Evolutionary conservation across 768 basidiomycete species (phyloP).

Genomic region (Tylopilus sp.): DNA sequence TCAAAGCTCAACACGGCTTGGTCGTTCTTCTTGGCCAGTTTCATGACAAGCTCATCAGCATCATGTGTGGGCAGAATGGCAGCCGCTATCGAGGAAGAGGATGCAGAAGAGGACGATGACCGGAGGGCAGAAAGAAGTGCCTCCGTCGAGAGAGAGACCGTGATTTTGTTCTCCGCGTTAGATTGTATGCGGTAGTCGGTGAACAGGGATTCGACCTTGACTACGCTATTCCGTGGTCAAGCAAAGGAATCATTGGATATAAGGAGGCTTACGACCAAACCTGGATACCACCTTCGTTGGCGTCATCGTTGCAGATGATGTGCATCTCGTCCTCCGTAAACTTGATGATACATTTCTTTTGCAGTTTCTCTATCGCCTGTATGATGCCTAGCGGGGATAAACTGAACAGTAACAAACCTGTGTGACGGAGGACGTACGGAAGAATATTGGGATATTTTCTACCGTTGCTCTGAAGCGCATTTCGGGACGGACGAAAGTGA

Average conservation of each 20-base stretch:
- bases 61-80: slow-evolving; percentile 39
- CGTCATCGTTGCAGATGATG: slow-evolving; percentile 79
- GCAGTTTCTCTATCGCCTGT: slow-evolving; percentile 78
- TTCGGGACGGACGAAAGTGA: no score
- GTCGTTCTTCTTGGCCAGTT: slow-evolving; percentile 83
- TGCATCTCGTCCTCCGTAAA: slow-evolving; percentile 73
- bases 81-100: slow-evolving; percentile 34
- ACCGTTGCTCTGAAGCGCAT: slow-evolving; percentile 67
- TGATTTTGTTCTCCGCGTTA: slow-evolving; percentile 79
- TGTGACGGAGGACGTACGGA: slow-evolving; percentile 36
- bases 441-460: slow-evolving; percentile 56
- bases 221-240: slow-evolving; percentile 41
- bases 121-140: slow-evolving; percentile 72
- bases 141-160: slow-evolving; percentile 67
- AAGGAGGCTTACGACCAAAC: slow-evolving; percentile 69
- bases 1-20: slow-evolving; percentile 76
- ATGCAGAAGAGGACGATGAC: slow-evolving; percentile 53
- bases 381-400: slow-evolving; percentile 53
- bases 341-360: slow-evolving; percentile 81
- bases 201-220: slow-evolving; percentile 68
- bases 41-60: slow-evolving; percentile 70
- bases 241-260: slow-evolving; percentile 21
- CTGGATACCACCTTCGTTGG: slow-evolving; percentile 80
- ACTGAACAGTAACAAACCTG: not conserved
- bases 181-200: slow-evolving; percentile 82